Evolutionary conservation across 2,329 filamentous ascomycete species (phyloP).

Genomic region (Cercospora brassicicola): DNA sequence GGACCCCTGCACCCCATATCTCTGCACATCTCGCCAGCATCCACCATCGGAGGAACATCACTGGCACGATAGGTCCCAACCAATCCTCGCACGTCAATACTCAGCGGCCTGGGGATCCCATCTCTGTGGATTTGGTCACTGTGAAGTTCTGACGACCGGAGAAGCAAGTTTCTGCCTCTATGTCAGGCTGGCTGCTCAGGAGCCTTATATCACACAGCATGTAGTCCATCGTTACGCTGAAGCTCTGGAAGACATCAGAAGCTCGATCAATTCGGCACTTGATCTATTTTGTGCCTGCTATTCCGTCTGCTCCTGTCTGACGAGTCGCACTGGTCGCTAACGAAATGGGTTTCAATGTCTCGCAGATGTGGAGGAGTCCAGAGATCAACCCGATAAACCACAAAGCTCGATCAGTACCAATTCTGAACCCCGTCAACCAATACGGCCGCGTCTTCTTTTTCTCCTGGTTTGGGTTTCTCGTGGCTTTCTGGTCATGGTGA

Average conservation of each 20-base stretch:
- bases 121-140: too few relatives aligned
- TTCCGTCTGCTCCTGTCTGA: neutral
- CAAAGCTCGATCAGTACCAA: conserved; percentile 77
- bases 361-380: conserved; percentile 55
- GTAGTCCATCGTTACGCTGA: neutral
- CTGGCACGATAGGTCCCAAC: too few relatives aligned
- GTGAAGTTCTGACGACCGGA: conserved; percentile 17
- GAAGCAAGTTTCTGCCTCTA: conserved; percentile 18
- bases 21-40: too few relatives aligned
- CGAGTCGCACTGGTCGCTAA: neutral
- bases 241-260: neutral
- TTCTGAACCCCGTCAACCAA: conserved; percentile 73
- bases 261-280: neutral
- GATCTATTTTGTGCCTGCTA: neutral
- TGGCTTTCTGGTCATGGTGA: conserved; percentile 80
- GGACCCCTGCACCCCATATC: too few relatives aligned
- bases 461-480: conserved; percentile 81
- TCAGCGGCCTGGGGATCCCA: too few relatives aligned
- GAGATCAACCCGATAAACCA: conserved; percentile 80
- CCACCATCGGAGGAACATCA: too few relatives aligned
- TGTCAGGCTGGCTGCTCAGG: neutral
- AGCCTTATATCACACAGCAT: neutral
- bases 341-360: conserved; percentile 26
- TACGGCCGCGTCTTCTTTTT: conserved; percentile 91
- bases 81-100: too few relatives aligned